Evolutionary conservation across 225 moss, liverwort and hornwort species (phyloP), one percentile per base, ranked within the genome.

Genomic region (Pseudisothecium myosuroides): DNA sequence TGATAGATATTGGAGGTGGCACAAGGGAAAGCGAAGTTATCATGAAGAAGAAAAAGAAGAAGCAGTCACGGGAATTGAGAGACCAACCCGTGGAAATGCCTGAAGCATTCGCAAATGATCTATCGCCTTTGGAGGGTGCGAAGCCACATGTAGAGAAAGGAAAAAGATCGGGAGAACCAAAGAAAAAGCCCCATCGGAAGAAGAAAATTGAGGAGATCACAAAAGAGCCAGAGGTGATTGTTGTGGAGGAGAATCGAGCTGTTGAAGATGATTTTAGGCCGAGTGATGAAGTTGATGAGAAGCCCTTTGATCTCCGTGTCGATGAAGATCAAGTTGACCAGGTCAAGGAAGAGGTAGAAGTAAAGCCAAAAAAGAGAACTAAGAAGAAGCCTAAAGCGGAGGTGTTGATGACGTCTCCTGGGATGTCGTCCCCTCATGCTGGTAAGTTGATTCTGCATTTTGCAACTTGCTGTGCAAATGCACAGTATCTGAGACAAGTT

Each of bases 331-430:
- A 90, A 84, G 84, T 85, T 82, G 95, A 94, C 83, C 85, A 83
- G 88, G 83, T 91, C 71, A 94, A 94, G 89, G 94, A 96, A 84
- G 95, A 93, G 75, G 90, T 88, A 43, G 94, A 90, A 85, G 85
- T 86, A 67, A 93, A 96, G 90, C 89, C 93, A 56, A 96, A 93
- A 93, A 96, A 91, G 84, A 95, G 91, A 89, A 90, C 86, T 83
- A 96, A 95, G 93, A 96, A 95, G 89, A 96, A 95, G 87, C 92
- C 95, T 29, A 96, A 94, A 83, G 92, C 89, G 89, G 93, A 94
- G 85, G 88, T 89, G 90, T 90, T 91, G 84, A 83, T 91, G 89
- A 79, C 95, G 45, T 93, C 94, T 80, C 94, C 95, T 87, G 93
- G 90, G 77, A 92, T 94, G 85, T 94, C 93, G 77, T 93, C 96